phyloP scores from a whole-genome alignment of 2,329 filamentous ascomycete species.

The Polytolypa hystricis region DNA sequence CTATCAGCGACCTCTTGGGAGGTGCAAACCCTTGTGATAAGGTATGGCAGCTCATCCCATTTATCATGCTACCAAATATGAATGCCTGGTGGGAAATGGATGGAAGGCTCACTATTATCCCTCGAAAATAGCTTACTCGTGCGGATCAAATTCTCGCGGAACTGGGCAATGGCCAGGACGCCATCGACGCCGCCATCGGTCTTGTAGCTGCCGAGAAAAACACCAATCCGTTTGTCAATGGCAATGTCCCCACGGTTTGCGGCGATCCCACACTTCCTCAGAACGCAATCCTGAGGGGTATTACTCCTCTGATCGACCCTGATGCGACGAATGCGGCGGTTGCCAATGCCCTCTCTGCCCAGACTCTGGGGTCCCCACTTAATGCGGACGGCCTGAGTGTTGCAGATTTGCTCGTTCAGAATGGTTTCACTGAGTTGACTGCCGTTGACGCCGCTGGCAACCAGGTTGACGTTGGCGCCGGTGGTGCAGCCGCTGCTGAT shows the following conservation, averaged over 20 bases:
- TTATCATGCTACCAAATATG: no score
- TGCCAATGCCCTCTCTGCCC: conserved; percentile 50
- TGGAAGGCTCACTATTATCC: no score
- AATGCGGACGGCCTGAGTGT: conserved; percentile 52
- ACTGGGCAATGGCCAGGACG: conserved; percentile 49
- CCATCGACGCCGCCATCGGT: conserved; percentile 50
- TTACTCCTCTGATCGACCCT: conserved; percentile 57
- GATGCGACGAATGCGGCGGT: conserved; percentile 45
- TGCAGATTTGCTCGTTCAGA: conserved; percentile 50
- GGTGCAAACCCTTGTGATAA: conserved; percentile 56
- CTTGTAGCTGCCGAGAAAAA: conserved; percentile 61
- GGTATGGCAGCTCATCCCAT: no score
- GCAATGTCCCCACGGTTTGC: conserved; percentile 52
- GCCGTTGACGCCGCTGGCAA: conserved; percentile 13
- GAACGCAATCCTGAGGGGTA: conserved; percentile 51
- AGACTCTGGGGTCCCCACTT: conserved; percentile 45
- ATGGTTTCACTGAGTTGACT: conserved; percentile 55
- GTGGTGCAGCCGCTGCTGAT: conserved; percentile 20
- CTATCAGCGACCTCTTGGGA: conserved; percentile 52
- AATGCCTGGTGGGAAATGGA: no score
- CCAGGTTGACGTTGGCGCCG: no score
- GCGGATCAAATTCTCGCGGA: conserved; percentile 53
- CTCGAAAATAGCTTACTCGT: conserved; percentile 51
- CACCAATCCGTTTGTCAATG: conserved; percentile 58
- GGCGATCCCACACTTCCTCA: conserved; percentile 51